A percentile compares a stretch with the other conserved stretches of the same genome.
Evolutionary conservation across 768 basidiomycete genomes (phyloP).

Genomic region (Collybia sordida): DNA sequence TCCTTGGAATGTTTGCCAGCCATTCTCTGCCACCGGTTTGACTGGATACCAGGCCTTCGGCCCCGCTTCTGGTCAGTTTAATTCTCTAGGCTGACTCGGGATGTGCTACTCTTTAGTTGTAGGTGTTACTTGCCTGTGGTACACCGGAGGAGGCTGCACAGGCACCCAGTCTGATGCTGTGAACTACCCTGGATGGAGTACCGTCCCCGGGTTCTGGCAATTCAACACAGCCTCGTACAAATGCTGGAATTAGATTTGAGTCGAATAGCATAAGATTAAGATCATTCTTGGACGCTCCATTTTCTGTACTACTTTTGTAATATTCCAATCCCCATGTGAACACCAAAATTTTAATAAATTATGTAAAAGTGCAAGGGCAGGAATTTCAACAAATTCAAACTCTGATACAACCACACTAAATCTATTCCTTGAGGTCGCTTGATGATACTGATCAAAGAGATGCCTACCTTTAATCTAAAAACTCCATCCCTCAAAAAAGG

Average conservation of each 20-base stretch:
- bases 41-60: conserved; percentile 9
- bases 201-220: conserved; percentile 8
- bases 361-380: too few species aligned
- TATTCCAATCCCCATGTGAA: too few species aligned
- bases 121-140: conserved; percentile 10
- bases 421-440: too few species aligned
- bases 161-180: conserved; percentile 5
- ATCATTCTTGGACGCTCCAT: too few species aligned
- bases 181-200: conserved; percentile 3
- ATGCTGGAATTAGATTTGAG: conserved; percentile 5
- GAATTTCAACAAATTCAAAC: too few species aligned
- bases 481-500: too few species aligned
- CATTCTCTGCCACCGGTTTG: conserved; percentile 6
- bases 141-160: conserved; percentile 6
- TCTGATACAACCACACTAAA: too few species aligned
- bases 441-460: too few species aligned
- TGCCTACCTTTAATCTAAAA: too few species aligned
- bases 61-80: conserved; percentile 2
- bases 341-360: too few species aligned
- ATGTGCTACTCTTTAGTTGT: not conserved
- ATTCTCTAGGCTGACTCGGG: not conserved
- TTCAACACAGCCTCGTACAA: conserved; percentile 9
- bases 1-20: conserved; percentile 7
- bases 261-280: too few species aligned
- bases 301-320: too few species aligned